Percentiles rank a stretch among this genome's conserved stretches.
phyloP scores from a whole-genome alignment of 2,329 filamentous ascomycete species.

The Meredithiella fracta region DNA sequence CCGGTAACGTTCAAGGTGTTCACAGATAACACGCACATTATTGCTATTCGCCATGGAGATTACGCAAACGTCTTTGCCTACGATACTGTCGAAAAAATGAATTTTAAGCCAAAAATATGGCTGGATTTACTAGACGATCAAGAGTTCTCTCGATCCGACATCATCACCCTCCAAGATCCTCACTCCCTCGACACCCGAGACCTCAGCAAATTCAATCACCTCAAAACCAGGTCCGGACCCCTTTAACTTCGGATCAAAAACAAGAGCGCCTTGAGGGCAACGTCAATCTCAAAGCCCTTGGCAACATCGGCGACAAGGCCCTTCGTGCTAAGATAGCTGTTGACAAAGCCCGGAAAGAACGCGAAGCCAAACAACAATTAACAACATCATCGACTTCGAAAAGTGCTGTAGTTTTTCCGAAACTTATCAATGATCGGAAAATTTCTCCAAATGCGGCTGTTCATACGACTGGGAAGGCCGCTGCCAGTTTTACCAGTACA shows the following conservation, averaged over 20 bases:
- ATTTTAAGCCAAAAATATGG: constrained; percentile 96
- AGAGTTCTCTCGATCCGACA: constrained; percentile 75
- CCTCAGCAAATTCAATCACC: constrained; percentile 72
- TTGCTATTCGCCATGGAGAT: constrained; percentile 61
- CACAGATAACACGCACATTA: constrained; percentile 94
- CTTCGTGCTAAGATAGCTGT: constrained; percentile 83
- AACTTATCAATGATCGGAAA: constrained; percentile 38
- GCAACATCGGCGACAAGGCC: constrained; percentile 65
- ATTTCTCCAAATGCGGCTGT: constrained; percentile 68
- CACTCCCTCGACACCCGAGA: constrained; percentile 74
- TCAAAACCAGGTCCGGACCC: constrained; percentile 65
- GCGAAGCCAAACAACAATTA: constrained; percentile 44
- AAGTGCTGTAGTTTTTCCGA: background rate
- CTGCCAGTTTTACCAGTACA: constrained; percentile 89
- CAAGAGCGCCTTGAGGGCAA: constrained; percentile 47
- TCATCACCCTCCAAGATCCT: constrained; percentile 91
- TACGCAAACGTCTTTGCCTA: constrained; percentile 93
- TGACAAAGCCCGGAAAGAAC: constrained; percentile 68
- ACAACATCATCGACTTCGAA: constrained; percentile 29
- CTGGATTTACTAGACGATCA: constrained; percentile 73
- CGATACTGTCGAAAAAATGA: constrained; percentile 88
- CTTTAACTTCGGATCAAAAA: constrained; percentile 53
- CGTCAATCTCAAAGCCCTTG: constrained; percentile 67
- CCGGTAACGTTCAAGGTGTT: constrained; percentile 96
- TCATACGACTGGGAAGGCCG: constrained; percentile 80